Evolutionary conservation across 192 early-diverging fungal genomes (phyloP).

Genomic region (Martensiomyces pterosporus): DNA sequence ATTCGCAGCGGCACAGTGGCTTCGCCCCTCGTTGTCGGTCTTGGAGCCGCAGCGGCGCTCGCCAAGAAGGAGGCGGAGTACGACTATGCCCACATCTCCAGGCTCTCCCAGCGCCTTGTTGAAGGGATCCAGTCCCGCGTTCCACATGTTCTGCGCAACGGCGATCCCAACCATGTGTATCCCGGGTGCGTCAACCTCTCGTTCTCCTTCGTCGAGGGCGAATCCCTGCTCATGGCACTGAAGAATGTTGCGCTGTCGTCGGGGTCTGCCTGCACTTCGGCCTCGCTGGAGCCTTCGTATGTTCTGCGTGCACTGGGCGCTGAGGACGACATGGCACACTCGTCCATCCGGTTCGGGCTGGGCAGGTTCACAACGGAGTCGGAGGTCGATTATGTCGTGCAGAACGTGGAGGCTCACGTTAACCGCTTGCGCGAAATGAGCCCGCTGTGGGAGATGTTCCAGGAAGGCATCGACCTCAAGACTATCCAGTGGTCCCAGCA

Average conservation of each 20-base stretch:
- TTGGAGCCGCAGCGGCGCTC: conserved; percentile 84
- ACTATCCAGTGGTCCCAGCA: conserved; percentile 89
- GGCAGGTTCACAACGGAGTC: conserved; percentile 94
- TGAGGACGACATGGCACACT: conserved; percentile 95
- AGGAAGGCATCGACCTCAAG: conserved; percentile 90
- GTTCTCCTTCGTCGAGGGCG: conserved; percentile 96
- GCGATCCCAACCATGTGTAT: conserved; percentile 72
- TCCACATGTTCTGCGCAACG: conserved; percentile 83
- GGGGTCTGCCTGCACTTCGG: conserved; percentile 93
- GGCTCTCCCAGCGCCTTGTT: conserved; percentile 74
- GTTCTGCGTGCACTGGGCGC: conserved; percentile 95
- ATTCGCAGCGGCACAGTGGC: conserved; percentile 93
- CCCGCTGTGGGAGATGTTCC: conserved; percentile 97
- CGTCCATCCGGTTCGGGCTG: conserved; percentile 92
- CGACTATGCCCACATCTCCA: conserved; percentile 68
- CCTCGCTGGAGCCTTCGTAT: conserved; percentile 93
- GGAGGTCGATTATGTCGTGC: conserved; percentile 88
- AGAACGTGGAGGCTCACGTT: conserved; percentile 77
- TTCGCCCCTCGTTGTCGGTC: conserved; percentile 81
- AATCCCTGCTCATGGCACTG: conserved; percentile 95
- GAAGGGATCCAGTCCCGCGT: conserved; percentile 75
- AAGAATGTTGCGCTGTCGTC: conserved; percentile 96
- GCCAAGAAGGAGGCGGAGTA: conserved; percentile 79
- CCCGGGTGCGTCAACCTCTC: conserved; percentile 95
- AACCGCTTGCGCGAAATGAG: conserved; percentile 89